phyloP scores from a whole-genome alignment of 2,329 filamentous ascomycete species.

The Aquanectria penicillioides region DNA sequence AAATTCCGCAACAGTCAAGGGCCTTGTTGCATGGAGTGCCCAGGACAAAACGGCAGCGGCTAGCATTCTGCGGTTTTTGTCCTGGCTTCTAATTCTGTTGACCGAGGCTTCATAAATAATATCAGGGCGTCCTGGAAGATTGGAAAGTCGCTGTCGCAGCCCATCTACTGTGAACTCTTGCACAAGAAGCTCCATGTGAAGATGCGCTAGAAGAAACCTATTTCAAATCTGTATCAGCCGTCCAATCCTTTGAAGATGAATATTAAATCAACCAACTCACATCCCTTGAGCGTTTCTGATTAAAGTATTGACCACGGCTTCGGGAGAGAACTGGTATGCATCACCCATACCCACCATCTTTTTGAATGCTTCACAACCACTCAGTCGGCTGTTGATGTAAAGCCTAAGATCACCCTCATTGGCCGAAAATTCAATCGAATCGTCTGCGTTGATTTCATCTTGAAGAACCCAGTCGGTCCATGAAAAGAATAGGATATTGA shows the following conservation, averaged over 20 bases:
- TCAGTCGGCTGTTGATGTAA: neutral
- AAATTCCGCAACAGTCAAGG: neutral
- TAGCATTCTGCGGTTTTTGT: neutral
- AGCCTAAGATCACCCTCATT: neutral
- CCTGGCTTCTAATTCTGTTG: neutral
- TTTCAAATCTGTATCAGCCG: neutral
- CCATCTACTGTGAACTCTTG: neutral
- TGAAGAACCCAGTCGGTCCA: neutral
- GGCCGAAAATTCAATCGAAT: neutral
- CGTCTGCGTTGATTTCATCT: neutral
- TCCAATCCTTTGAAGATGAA: neutral
- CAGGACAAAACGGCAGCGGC: neutral
- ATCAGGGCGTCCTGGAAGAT: neutral
- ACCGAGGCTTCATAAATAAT: neutral
- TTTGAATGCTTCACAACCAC: neutral
- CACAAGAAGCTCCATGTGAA: neutral
- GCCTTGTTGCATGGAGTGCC: neutral
- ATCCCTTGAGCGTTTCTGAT: neutral
- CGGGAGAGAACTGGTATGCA: neutral
- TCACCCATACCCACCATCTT: neutral
- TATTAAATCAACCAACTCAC: neutral
- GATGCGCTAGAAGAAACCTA: slow-evolving; percentile 12
- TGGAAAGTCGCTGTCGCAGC: neutral
- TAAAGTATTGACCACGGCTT: neutral
- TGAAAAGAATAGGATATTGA: neutral